Base-by-base conservation (phyloP, 768 basidiomycete genomes). In the Exidia glandulosa region DNA sequence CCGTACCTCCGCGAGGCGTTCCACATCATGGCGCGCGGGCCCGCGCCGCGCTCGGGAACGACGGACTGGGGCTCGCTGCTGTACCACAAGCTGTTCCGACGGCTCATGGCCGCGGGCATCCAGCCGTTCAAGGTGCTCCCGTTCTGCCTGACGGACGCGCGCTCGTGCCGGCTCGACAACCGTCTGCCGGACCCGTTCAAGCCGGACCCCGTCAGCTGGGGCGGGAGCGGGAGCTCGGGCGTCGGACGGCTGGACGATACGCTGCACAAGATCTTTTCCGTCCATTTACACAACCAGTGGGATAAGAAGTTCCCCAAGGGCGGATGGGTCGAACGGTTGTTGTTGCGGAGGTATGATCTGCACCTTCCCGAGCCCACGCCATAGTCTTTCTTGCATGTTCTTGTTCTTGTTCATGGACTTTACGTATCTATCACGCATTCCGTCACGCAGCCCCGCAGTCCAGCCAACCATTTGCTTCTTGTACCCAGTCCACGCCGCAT, bases 221-320 rank as follows among this genome's bases (percentile, higher is more conserved):
- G 76, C 71, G 63, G 92, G 90, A 87, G 86, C 81, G 32, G 82
- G 81, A 68, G 85, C 86, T 2, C 67, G 84, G 61, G 81, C 78
- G 0, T 82, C 14, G 88, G 84, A 3, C 80, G 78, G 4, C 70
- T 87, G 64, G 86, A 88, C 68, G 65, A 75, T 63, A 80, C 77
- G 60, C 72, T 94, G 31, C 72, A 75, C 16, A 85, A 88, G 61
- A 79, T 95, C 13, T 99, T 95, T 74, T 81, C 85, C 0, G 81
- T 98, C 33, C 95, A 97, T 73, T 69, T 98, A 66, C 95, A 98
- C 71, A 96, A 97, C 72, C 93, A 93, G 71, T 98, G 95, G 94
- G 81, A 87, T 57, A 96, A 93, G 76, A 72, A 73, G 56, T 98
- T 88, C 69, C 94, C 95, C 0, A 68, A 70, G 19, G 81, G 75